Conservation (phyloP, 1,284 basidiomycete species). For the Acaromyces ingoldii region DNA sequence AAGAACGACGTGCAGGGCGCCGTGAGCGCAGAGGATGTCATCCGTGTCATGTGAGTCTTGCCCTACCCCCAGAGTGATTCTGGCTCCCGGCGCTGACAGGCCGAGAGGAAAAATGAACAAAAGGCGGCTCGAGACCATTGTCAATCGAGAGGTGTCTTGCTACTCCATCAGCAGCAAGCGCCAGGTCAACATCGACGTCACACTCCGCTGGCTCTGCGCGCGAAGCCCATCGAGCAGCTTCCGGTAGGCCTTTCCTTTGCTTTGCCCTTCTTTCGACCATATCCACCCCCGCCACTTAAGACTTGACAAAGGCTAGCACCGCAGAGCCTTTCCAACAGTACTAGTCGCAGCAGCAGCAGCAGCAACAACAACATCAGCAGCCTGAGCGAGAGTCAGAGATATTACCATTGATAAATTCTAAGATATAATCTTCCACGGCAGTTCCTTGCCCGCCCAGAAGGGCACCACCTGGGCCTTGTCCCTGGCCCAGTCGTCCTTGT, state of each 20-base stretch:
- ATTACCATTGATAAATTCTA: neutral
- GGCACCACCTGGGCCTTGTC: slow-evolving; percentile 63
- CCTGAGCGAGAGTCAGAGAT: neutral
- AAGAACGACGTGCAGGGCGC: slow-evolving; percentile 86
- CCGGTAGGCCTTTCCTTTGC: neutral
- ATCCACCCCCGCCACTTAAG: too few species aligned
- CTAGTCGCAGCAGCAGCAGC: neutral
- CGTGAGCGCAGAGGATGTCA: slow-evolving; percentile 77
- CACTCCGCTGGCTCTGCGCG: slow-evolving; percentile 55
- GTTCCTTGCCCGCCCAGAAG: slow-evolving; percentile 81
- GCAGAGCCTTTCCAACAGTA: neutral
- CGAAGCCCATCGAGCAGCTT: slow-evolving; percentile 29
- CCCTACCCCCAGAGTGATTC: too few species aligned
- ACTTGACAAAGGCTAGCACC: too few species aligned
- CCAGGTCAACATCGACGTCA: slow-evolving; percentile 73
- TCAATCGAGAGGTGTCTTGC: slow-evolving; percentile 57
- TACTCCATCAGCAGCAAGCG: slow-evolving; percentile 73
- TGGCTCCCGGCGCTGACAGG: neutral
- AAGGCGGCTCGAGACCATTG: slow-evolving; percentile 74
- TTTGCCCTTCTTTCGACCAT: too few species aligned
- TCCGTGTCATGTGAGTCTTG: slow-evolving; percentile 68
- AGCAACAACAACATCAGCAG: neutral
- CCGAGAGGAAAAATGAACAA: neutral
- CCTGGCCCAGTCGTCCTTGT: slow-evolving; percentile 22
- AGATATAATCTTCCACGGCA: slow-evolving; percentile 70